Evolutionary conservation across 306 rosid genomes (phyloP), one percentile per base, ranked within the genome.

Genomic region (Citrullus amarus): DNA sequence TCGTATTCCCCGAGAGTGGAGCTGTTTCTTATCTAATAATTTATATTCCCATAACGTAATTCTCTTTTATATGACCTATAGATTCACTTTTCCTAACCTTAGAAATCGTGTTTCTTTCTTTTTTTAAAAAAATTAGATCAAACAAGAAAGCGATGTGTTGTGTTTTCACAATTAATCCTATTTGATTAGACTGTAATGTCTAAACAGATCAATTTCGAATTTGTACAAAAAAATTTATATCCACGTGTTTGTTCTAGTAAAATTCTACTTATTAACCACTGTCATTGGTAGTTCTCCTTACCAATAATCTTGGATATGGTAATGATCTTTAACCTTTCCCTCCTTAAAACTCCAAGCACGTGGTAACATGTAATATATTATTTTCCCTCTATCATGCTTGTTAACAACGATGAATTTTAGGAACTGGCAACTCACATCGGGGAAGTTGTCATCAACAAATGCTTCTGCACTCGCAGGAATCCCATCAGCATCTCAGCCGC

Each of bases 401-500:
- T 71, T 71, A 57, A 71, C 41, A 71, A 71, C 32, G 6, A 46
- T 71, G 76, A 25, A 14, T 86, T 87, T 79, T 54, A 90, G 99
- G 97, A 91, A 87, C 87, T 95, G 81, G 97, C 97, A 39, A 92
- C 99, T 79, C 99, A 92, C 82, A 92, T 95, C 28, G 97, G 97
- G 66, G 97, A 95, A 84, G 97, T 92, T 10, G 99, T 95, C 81
- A 92, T 95, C 87, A 95, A 95, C 87, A 92, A 95, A 87, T 95
- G 99, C 90, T 95, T 95, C 89, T 95, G 99, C 90, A 95, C 97
- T 57, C 91, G 97, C 75, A 86, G 97, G 75, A 95, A 88, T 80
- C 99, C 99, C 43, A 95, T 95, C 70, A 95, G 99, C 88, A 95
- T 95, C 79, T 95, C 97, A 8, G 99, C 97, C 1, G 97, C 97